Base-by-base conservation (phyloP, 164 flowering plant species). In the Akebia trifoliata region DNA sequence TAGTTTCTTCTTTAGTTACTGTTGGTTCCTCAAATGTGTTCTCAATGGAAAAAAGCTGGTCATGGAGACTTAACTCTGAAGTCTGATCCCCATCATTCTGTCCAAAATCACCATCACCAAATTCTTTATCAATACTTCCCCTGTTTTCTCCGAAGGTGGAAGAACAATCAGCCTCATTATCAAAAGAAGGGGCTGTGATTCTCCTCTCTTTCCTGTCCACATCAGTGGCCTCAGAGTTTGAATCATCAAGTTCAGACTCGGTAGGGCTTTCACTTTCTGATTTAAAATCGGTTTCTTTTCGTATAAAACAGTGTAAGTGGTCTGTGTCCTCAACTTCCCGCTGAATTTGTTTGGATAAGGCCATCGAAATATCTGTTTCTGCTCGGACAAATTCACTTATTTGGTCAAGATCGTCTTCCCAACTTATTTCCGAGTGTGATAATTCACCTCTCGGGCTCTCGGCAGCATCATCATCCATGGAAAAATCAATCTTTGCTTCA, bases 141-240 rank as follows among this genome's bases (percentile, higher is more conserved):
- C 10, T 29, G 24, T 25, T 48, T 43, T 72, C 65, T 55, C 50
- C 17, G 25, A 52, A 10, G 36, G 29, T 60, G 43, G 52, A 55
- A n/a, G n/a, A n/a, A 44, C 35, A 37, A 14, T 71, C 45, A 4
- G 36, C 40, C 22, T 29, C 67, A 22, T 52, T 37, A 37, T 54
- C 57, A 57, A 40, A 26, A 47, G 17, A 15, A 38, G 59, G 12
- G 1, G 26, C 47, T 11, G 8, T 44, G 26, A 4, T 25, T 29
- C 61, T 21, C 22, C 43, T 65, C 37, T 57, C 63, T 57, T 63
- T 66, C 73, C 54, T 38, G n/a, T 72, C 65, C 64, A 56, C 44
- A 8, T 57, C 53, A 24, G 55, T 50, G 28, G 46, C 50, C 58
- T 67, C 67, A 20, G 63, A 25, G 58, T 24, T 26, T 6, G 46